These are phyloP conservation scores for Pyronema domesticum DNA, from an alignment of 495 filamentous ascomycete genomes.

Conservation along the genomic window DNA sequence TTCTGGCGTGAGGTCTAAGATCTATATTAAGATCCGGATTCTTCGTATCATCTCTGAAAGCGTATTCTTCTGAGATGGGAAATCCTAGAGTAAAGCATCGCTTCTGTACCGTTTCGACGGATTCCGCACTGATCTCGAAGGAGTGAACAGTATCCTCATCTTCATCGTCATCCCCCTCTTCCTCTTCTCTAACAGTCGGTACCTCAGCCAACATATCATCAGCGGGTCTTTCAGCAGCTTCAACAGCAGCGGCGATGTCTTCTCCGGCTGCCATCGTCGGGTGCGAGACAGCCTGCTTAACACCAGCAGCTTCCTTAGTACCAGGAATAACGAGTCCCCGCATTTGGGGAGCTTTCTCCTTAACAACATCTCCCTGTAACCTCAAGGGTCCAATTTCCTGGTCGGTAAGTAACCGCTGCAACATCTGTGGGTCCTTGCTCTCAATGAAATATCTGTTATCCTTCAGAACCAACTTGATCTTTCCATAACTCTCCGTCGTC, in stretches of 20 bases:
- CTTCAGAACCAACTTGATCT: slow-evolving; percentile 87
- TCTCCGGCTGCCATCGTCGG: slow-evolving; percentile 14
- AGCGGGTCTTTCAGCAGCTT: slow-evolving; percentile 27
- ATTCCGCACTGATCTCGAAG: slow-evolving; percentile 68
- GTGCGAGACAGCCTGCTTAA: slow-evolving; percentile 41
- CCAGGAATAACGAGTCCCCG: slow-evolving; percentile 85
- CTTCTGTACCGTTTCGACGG: slow-evolving; percentile 74
- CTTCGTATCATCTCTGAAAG: slow-evolving; percentile 80
- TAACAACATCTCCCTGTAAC: slow-evolving; percentile 54
- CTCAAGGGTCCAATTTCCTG: slow-evolving; percentile 47
- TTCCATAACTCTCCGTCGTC: slow-evolving; percentile 79
- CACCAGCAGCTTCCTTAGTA: slow-evolving; percentile 78
- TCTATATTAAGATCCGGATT: slow-evolving; percentile 90
- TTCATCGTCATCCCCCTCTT: slow-evolving; percentile 84
- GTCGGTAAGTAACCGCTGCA: slow-evolving; percentile 67
- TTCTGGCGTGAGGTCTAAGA: slow-evolving; percentile 63
- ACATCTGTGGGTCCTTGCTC: slow-evolving; percentile 63
- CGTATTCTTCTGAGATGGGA: slow-evolving; percentile 90
- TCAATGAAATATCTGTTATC: slow-evolving; percentile 89
- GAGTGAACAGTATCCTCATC: slow-evolving; percentile 77
- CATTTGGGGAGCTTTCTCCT: slow-evolving; percentile 68
- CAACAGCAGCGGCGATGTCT: slow-evolving; percentile 4
- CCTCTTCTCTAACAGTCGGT: slow-evolving; percentile 36
- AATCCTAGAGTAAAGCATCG: slow-evolving; percentile 70
- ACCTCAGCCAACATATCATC: slow-evolving; percentile 41